Conservation (phyloP, 139 green algal species). For the Raphidocelis subcapitata region DNA sequence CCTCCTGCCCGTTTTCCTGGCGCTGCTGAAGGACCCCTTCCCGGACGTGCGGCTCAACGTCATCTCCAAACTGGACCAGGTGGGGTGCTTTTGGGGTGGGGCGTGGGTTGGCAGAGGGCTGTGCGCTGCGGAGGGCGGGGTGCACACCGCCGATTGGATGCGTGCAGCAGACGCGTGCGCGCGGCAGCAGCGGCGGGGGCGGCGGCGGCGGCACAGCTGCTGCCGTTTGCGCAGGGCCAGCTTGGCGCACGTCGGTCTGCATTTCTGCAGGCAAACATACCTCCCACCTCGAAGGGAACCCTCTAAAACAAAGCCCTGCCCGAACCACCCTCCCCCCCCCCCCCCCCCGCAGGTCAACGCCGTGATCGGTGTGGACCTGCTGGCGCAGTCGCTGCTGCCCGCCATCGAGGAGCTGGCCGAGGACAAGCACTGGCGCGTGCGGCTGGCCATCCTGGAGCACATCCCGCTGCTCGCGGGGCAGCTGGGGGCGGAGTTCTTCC, state of each 20-base stretch:
- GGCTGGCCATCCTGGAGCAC: slow-evolving; percentile 98
- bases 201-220: no score
- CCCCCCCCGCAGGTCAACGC: slow-evolving; percentile 56
- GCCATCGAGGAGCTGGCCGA: slow-evolving; percentile 96
- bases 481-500: slow-evolving; percentile 81
- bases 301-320: neutral
- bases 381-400: slow-evolving; percentile 92
- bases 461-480: slow-evolving; percentile 95
- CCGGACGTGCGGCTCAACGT: slow-evolving; percentile 98
- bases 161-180: neutral
- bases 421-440: slow-evolving; percentile 98
- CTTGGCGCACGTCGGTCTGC: no score
- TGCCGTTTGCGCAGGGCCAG: no score
- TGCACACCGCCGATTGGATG: no score
- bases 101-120: no score
- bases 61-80: slow-evolving; percentile 97
- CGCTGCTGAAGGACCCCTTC: slow-evolving; percentile 92
- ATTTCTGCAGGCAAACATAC: no score
- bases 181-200: neutral
- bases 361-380: slow-evolving; percentile 94
- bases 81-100: no score
- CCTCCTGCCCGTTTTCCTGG: slow-evolving; percentile 93
- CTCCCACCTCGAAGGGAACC: no score
- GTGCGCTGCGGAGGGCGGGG: no score
- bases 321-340: neutral